Base-by-base conservation (phyloP, 2,329 filamentous ascomycete species). In the Ceratocystis diversiconidia region DNA sequence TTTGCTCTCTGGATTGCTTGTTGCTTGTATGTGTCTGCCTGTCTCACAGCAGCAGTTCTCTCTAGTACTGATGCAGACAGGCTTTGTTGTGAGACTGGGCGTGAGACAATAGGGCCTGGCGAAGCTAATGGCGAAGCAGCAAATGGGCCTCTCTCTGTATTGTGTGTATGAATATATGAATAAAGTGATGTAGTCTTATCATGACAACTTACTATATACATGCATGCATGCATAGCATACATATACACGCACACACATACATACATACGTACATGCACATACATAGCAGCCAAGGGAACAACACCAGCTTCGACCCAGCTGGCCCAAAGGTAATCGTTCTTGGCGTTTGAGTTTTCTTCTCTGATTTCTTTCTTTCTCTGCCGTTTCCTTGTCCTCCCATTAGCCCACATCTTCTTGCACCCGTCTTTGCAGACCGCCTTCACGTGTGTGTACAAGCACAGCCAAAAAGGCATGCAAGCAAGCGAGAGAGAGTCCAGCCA, bases 401-500 rank as follows among this genome's bases (percentile, higher is more conserved):
- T 25, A 52, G 36, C 36, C 22, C 22, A 25, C 48, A n/a, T 52
- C 48, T 52, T 52, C 48, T 52, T 52, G 19, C 48, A 52, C 48
- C 48, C 19, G 19, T 25, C 15, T 25, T 52, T 52, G 48, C 48
- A 59, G 55, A 59, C 55, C 55, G 55, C 55, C 55, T 59, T 32
- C 55, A 59, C 15, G 30, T 30, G 52, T 57, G 55, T 59, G 55
- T 59, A 59, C 55, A 59, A 59, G 55, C 25, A 59, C 55, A 25
- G 55, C 28, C 28, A 59, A 59, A 6, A 30, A 36, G 28, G 25
- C 55, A 59, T 59, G 55, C 55, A 59, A 59, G 55, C 55, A 59
- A 59, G 55, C 55, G 55, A 59, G 55, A 50, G 46, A 59, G 25
- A 32, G 55, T n/a, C 30, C 55, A 59, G 55, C 55, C 55, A 59